Conservation (phyloP, 345 rosid genomes). For the Reutealis trisperma region DNA sequence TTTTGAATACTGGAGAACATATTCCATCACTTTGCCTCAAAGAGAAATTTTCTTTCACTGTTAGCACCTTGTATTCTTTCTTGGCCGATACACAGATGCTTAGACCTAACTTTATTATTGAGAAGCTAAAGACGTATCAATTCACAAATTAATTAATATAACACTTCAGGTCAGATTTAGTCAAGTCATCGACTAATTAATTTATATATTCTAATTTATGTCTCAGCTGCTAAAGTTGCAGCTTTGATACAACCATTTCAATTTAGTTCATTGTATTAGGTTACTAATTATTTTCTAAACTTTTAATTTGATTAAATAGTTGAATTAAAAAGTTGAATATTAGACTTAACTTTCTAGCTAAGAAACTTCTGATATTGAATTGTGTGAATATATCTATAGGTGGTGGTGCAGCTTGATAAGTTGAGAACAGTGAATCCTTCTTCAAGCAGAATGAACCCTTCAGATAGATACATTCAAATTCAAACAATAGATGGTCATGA, state of each 20-base stretch:
- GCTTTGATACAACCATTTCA: neutral
- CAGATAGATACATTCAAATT: constrained; percentile 60
- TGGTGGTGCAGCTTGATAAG: constrained; percentile 60
- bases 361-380: constrained; percentile 3
- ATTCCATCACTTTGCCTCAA: constrained; percentile 5
- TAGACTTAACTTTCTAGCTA: neutral
- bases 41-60: neutral
- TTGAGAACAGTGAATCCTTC: constrained; percentile 55
- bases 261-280: neutral
- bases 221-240: neutral
- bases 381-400: constrained; percentile 38
- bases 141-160: neutral
- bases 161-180: neutral
- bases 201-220: neutral
- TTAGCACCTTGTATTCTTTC: neutral
- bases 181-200: neutral
- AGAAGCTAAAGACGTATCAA: neutral
- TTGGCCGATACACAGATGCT: neutral
- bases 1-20: constrained; percentile 3
- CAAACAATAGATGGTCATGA: constrained; percentile 66
- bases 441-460: constrained; percentile 54
- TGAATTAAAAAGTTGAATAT: neutral
- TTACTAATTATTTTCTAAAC: neutral
- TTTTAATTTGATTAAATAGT: neutral
- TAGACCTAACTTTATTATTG: neutral